A percentile compares a stretch with the other conserved stretches of the same genome.
These are phyloP conservation scores for Vachellia collinsii DNA, from an alignment of 306 rosid species.

Conservation along the genomic window DNA sequence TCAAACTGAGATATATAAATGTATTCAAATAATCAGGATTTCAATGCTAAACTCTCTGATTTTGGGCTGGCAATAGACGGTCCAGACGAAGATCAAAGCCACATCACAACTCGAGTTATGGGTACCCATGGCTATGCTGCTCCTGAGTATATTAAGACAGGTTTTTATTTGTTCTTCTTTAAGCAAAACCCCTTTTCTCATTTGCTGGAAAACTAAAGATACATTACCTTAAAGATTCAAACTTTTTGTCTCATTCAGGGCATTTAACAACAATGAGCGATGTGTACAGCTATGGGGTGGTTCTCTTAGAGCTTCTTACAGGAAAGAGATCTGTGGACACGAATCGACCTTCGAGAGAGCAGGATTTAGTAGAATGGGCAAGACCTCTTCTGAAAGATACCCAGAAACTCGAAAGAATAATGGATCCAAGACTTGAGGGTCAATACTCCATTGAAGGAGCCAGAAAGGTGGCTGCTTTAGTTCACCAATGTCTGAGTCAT, in stretches of 20 bases:
- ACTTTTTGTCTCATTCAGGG: constrained; percentile 33
- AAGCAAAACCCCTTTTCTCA: neutral
- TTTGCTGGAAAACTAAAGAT: neutral
- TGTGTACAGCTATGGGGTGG: constrained; percentile 66
- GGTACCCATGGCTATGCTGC: constrained; percentile 78
- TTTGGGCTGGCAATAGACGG: constrained; percentile 71
- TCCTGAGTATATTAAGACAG: constrained; percentile 72
- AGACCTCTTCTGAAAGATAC: constrained; percentile 56
- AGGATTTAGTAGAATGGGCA: constrained; percentile 63
- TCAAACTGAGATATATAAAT: neutral
- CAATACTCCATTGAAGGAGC: constrained; percentile 63
- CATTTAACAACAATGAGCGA: constrained; percentile 63
- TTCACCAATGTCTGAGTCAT: constrained; percentile 56
- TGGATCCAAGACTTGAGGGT: constrained; percentile 67
- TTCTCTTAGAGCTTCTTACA: constrained; percentile 65
- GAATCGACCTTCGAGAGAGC: constrained; percentile 50
- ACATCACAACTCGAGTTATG: constrained; percentile 55
- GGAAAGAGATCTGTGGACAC: constrained; percentile 58
- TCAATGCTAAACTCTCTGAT: constrained; percentile 65
- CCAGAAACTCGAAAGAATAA: constrained; percentile 53
- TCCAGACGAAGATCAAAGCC: constrained; percentile 56
- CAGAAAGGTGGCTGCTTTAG: constrained; percentile 52
- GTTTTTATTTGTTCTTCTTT: constrained; percentile 12
- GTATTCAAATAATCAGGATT: constrained; percentile 40
- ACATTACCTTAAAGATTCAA: neutral